Evolutionary conservation across 495 filamentous ascomycete species (phyloP).

Genomic region (Penicillium macrosclerotiorum): DNA sequence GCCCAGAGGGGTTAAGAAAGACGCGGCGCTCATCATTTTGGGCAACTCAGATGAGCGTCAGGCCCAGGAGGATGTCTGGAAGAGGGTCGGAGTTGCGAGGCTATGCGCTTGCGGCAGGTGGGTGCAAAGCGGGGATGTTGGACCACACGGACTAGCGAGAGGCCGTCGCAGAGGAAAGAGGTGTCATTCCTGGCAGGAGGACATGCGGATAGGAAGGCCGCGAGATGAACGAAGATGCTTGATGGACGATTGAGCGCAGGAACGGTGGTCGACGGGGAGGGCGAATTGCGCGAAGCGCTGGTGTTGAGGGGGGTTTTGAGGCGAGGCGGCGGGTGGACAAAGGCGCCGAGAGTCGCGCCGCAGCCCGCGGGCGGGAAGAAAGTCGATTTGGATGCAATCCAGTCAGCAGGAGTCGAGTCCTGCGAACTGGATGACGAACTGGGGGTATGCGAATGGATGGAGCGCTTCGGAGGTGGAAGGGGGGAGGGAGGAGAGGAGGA

Average conservation of each 20-base stretch:
- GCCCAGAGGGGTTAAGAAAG: conserved; percentile 40
- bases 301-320: conserved; percentile 15
- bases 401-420: conserved; percentile 23
- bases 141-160: conserved; percentile 49
- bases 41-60: conserved; percentile 11
- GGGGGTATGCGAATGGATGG: conserved; percentile 18
- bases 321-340: conserved; percentile 34
- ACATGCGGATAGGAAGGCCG: conserved; percentile 28
- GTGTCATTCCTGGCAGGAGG: conserved; percentile 46
- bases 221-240: conserved; percentile 19
- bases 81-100: conserved; percentile 24
- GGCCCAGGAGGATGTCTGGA: conserved; percentile 8
- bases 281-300: conserved; percentile 29
- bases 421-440: conserved; percentile 18
- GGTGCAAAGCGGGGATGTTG: conserved; percentile 49
- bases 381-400: conserved; percentile 14
- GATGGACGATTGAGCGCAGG: conserved; percentile 23
- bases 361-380: conserved; percentile 28
- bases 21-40: conserved; percentile 46
- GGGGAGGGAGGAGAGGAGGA: conserved; percentile 18
- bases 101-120: conserved; percentile 41
- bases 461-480: conserved; percentile 5
- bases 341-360: conserved; percentile 37
- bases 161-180: conserved; percentile 42
- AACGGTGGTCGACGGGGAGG: conserved; percentile 27